A percentile compares a stretch with the other conserved stretches of the same genome.
Conservation (phyloP, 2,329 filamentous ascomycete genomes). For the Alternaria postmessia region DNA sequence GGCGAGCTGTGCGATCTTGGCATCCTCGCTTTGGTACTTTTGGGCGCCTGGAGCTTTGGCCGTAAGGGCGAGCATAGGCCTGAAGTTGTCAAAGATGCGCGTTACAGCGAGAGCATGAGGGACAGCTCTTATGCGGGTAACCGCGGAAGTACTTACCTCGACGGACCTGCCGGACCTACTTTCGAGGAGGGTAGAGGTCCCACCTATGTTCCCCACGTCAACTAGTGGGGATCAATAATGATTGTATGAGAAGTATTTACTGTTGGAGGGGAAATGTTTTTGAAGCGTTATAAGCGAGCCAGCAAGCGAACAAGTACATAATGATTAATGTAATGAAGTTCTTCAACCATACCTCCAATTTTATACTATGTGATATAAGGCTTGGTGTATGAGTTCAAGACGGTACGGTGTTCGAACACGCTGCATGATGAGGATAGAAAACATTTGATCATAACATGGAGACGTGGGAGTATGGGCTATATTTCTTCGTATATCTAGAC, state of each 20-base stretch:
- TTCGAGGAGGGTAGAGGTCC: background rate
- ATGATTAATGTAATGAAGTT: background rate
- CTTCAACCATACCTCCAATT: background rate
- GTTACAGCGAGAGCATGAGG: conserved; percentile 13
- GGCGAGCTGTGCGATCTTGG: conserved; percentile 23
- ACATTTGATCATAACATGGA: too few relatives aligned
- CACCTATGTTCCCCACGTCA: background rate
- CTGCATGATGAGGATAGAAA: too few relatives aligned
- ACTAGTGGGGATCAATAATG: background rate
- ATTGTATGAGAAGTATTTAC: background rate
- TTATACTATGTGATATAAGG: background rate
- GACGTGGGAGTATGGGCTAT: accelerated
- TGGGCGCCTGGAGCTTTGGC: conserved; percentile 25
- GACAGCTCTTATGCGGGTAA: background rate
- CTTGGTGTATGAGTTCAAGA: background rate
- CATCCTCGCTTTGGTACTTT: conserved; percentile 18
- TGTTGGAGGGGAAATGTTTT: background rate
- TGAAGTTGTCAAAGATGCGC: conserved; percentile 8
- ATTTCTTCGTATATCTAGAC: too few relatives aligned
- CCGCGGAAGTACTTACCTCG: background rate
- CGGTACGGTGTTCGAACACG: too few relatives aligned
- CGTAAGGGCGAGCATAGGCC: conserved; percentile 12
- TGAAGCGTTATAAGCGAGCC: background rate
- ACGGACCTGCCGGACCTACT: background rate
- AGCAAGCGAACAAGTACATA: background rate